Percentiles rank a stretch among this genome's conserved stretches.
Evolutionary conservation across 2,329 filamentous ascomycete species (phyloP).

Genomic region (Didymella glomerata): DNA sequence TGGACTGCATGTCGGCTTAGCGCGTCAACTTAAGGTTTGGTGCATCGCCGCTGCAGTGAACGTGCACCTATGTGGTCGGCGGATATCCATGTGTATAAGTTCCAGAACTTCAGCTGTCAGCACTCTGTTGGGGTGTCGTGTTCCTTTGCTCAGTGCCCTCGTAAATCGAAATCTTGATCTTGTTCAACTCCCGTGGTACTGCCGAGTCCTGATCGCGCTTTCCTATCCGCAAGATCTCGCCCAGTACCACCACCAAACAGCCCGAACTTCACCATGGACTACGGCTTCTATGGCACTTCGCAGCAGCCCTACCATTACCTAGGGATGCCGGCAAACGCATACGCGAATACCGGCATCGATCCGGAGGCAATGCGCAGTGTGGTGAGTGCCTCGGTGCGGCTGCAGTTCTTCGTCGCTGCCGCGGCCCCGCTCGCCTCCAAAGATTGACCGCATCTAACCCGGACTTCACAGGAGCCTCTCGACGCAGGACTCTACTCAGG

Average conservation of each 20-base stretch:
- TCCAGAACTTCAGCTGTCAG: conserved; percentile 28
- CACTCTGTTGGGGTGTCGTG: not conserved
- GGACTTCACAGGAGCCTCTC: conserved; percentile 53
- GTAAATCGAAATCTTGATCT: not conserved
- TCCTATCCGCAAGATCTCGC: conserved; percentile 1
- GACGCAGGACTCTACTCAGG: conserved; percentile 49
- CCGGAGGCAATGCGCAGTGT: conserved; percentile 49
- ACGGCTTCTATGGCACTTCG: conserved; percentile 61
- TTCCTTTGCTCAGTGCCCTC: conserved; percentile 5
- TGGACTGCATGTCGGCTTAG: conserved; percentile 23
- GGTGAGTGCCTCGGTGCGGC: conserved; percentile 34
- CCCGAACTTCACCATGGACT: conserved; percentile 59
- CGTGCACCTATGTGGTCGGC: conserved; percentile 27
- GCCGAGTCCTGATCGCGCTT: conserved; percentile 7
- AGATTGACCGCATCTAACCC: conserved; percentile 33
- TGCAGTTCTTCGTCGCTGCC: conserved; percentile 1
- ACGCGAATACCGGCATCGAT: conserved; percentile 45
- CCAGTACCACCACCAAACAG: conserved; percentile 9
- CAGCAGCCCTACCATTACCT: conserved; percentile 60
- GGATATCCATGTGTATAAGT: conserved; percentile 27
- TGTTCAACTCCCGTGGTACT: conserved; percentile 13
- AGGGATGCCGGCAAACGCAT: conserved; percentile 54
- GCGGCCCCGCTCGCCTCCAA: conserved; percentile 23
- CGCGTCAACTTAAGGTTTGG: conserved; percentile 16
- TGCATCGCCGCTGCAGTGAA: conserved; percentile 24